Evolutionary conservation across 352 stramenopile genomes (phyloP), one percentile per base, ranked within the genome.

Genomic region (Discostella stelligera): DNA sequence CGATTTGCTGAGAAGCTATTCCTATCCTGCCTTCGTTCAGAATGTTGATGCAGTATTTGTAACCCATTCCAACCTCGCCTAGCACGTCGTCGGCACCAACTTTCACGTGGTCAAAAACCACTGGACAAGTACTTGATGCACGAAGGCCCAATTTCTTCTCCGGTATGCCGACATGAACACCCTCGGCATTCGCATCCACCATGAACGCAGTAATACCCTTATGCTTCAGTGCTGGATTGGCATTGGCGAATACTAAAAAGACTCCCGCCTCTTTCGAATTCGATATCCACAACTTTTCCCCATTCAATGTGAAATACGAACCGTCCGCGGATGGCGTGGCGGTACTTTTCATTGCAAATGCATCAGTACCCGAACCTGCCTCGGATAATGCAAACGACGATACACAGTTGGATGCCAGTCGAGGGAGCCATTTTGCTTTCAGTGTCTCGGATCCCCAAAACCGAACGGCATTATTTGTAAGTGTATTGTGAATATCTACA

Each of bases 161-260:
- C 0, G 95, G 93, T 58, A 95, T 95, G 20, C 96, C 96, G 30
- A 98, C 95, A 76, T 94, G 90, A 30, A 99, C 83, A 21, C 96
- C 95, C 64, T 97, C 93, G 16, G 89, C 91, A 27, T 95, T 94
- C 23, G 95, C 92, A 84, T 98, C 95, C 3, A 99, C 95, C 77
- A 98, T 96, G 81, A 99, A 98, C 63, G 95, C 98, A 70, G 96
- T 98, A 72, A 99, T 98, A 46, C 96, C 96, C 85, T 97, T 98
- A 92, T 98, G 98, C 9, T 95, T 95, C 78, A 95, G 89, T 1
- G 91, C 94, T 54, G 84, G 89, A 82, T 98, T 93, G 8, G 92
- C 91, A 75, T 97, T 98, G 10, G 96, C 96, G 87, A 98, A 98
- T 13, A 98, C 95, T 39, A 98, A 86, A 84, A 98, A 98, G 0